Conservation (phyloP, 2,329 filamentous ascomycete genomes). For the Tolypocladium capitatum region DNA sequence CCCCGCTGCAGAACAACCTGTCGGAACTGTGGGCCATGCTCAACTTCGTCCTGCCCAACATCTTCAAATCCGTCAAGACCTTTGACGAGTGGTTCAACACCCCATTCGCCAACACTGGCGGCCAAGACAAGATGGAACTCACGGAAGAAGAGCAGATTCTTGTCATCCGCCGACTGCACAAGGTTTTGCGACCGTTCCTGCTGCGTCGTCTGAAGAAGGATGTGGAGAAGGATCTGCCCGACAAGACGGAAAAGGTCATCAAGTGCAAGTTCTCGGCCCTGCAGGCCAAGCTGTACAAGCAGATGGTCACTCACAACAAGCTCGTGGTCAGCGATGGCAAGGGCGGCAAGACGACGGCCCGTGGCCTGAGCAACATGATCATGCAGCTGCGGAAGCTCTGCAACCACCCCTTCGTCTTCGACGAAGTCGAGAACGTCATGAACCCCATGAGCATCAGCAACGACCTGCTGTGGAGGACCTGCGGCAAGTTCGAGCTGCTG, state of each 20-base stretch:
- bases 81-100: conserved; percentile 99
- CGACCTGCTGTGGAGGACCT: conserved; percentile 85
- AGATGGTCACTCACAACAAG: conserved; percentile 91
- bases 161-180: conserved; percentile 94
- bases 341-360: conserved; percentile 85
- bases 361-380: conserved; percentile 97
- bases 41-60: conserved; percentile 95
- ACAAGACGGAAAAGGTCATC: conserved; percentile 98
- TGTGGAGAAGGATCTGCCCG: conserved; percentile 94
- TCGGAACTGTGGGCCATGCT: conserved; percentile 94
- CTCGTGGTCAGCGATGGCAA: conserved; percentile 91
- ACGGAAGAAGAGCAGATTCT: conserved; percentile 99
- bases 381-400: conserved; percentile 98
- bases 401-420: conserved; percentile 98
- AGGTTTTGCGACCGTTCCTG: conserved; percentile 92
- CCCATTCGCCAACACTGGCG: conserved; percentile 93
- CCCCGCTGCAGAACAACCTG: conserved; percentile 92
- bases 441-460: conserved; percentile 82
- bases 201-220: conserved; percentile 98
- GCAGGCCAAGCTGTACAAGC: conserved; percentile 89
- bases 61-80: conserved; percentile 97
- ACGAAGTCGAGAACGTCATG: conserved; percentile 96
- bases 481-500: conserved; percentile 92
- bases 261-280: conserved; percentile 97
- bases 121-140: conserved; percentile 96